Conservation (phyloP, 345 rosid species). For the Rhizophora mangle region DNA sequence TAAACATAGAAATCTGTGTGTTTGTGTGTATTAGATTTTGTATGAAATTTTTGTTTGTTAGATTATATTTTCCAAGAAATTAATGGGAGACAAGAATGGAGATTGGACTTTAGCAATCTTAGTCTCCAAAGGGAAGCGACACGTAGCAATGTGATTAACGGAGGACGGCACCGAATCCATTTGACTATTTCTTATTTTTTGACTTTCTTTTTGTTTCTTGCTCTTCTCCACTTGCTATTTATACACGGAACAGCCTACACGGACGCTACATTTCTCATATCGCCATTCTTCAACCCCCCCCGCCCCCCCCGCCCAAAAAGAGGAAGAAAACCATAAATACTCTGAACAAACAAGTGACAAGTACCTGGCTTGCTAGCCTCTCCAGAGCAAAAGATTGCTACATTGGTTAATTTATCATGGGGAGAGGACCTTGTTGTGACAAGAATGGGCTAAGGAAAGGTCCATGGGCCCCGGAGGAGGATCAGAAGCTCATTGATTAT, state of each 20-base stretch:
- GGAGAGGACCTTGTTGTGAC: slow-evolving; percentile 27
- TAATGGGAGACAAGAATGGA: not conserved
- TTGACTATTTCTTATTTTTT: slow-evolving; percentile 52
- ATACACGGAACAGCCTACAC: slow-evolving; percentile 32
- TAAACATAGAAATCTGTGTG: no score
- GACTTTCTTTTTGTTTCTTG: slow-evolving; percentile 39
- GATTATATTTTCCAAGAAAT: not conserved
- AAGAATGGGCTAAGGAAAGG: slow-evolving; percentile 31
- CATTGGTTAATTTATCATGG: slow-evolving; percentile 7
- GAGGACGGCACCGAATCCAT: slow-evolving; percentile 84
- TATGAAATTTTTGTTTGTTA: not conserved
- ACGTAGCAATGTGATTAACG: slow-evolving; percentile 39
- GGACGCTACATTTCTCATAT: slow-evolving; percentile 24
- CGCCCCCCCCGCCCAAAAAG: not conserved
- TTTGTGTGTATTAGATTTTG: no score
- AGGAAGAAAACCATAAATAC: not conserved
- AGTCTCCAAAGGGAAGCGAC: slow-evolving; percentile 29
- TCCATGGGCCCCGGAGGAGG: slow-evolving; percentile 33
- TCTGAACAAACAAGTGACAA: not conserved
- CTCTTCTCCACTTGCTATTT: slow-evolving; percentile 31
- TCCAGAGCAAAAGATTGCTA: not conserved
- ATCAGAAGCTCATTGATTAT: slow-evolving; percentile 30
- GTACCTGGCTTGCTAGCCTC: no score
- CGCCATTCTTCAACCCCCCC: slow-evolving; percentile 6
- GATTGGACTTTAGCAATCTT: not conserved